Evolutionary conservation across 331 rosid genomes (phyloP), one percentile per base, ranked within the genome.

Genomic region (Stylosanthes scabra): DNA sequence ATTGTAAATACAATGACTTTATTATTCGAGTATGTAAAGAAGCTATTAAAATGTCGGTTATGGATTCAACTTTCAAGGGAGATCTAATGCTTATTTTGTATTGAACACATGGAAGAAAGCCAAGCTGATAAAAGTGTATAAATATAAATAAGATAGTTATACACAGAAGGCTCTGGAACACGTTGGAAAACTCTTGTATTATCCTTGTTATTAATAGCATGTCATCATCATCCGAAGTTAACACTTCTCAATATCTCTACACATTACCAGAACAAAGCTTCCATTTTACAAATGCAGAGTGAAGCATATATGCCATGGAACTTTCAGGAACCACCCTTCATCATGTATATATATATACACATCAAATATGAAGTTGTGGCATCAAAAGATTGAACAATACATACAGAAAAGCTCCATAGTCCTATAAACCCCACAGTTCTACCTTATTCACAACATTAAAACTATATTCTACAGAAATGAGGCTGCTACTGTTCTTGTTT

Each of bases 191-290:
- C 45, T 59, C 78, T n/a, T 3, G 78, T 20, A 63, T 47, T 52
- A 52, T 78, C 80, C 45, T n/a, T n/a, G n/a, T n/a, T n/a, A n/a
- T 40, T 25, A 16, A 34, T 0, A 9, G 6, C 71, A 57, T 34
- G 5, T 3, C 54, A n/a, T 13, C 31, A 60, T 59, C 25, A 55
- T 2, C n/a, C n/a, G n/a, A 45, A 58, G 29, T 79, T 58, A 52
- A 78, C 83, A 74, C 75, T 80, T 83, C 82, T 57, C 8, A 44
- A 59, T 20, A 7, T 65, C 65, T 82, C 85, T 71, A 57, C 52
- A 31, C 11, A 6, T 56, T 9, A 46, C 76, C 51, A 39, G 1
- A 31, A 31, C 4, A 1, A 45, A 13, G 11, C 52, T 56, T 11
- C 6, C 16, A 11, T 46, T 31, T 56, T 13, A 4, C 39, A n/a